phyloP scores from a whole-genome alignment of 352 stramenopile genomes.

The Pythium myriotylum region DNA sequence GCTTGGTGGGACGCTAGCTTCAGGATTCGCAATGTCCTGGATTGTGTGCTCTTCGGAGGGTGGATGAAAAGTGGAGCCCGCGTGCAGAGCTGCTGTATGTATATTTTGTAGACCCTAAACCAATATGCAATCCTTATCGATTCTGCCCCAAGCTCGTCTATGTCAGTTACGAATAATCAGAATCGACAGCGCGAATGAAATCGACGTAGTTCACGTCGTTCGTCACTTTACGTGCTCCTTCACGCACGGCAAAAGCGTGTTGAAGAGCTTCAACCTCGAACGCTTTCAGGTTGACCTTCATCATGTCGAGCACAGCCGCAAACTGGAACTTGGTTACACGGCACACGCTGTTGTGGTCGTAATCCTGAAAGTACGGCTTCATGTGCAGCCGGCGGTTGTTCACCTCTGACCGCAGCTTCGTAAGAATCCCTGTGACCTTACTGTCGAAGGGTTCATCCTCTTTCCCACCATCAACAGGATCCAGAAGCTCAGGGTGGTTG shows the following conservation, averaged over 20 bases:
- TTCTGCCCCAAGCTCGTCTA: too few relatives aligned
- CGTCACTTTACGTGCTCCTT: constrained; percentile 52
- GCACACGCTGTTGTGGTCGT: constrained; percentile 75
- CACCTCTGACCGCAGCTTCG: constrained; percentile 53
- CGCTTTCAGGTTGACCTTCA: constrained; percentile 60
- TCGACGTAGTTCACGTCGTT: constrained; percentile 80
- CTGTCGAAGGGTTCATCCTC: constrained; percentile 14
- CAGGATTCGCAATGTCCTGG: not conserved
- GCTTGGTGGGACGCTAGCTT: constrained; percentile 19
- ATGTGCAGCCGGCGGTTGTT: constrained; percentile 74
- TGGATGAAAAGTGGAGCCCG: not conserved
- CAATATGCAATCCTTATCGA: not conserved
- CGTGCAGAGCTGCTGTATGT: not conserved
- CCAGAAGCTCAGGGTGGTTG: constrained; percentile 1
- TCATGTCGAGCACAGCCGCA: constrained; percentile 82
- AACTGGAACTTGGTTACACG: constrained; percentile 85
- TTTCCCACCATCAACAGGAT: not conserved
- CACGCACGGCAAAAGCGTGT: constrained; percentile 52
- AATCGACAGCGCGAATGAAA: constrained; percentile 78
- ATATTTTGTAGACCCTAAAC: not conserved
- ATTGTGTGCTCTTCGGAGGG: constrained; percentile 24
- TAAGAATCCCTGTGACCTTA: constrained; percentile 41
- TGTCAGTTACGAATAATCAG: constrained; percentile 48
- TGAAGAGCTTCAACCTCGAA: constrained; percentile 56
- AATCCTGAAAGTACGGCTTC: constrained; percentile 89